phyloP scores from a whole-genome alignment of 148 eudicot genomes.

The Fagopyrum esculentum region DNA sequence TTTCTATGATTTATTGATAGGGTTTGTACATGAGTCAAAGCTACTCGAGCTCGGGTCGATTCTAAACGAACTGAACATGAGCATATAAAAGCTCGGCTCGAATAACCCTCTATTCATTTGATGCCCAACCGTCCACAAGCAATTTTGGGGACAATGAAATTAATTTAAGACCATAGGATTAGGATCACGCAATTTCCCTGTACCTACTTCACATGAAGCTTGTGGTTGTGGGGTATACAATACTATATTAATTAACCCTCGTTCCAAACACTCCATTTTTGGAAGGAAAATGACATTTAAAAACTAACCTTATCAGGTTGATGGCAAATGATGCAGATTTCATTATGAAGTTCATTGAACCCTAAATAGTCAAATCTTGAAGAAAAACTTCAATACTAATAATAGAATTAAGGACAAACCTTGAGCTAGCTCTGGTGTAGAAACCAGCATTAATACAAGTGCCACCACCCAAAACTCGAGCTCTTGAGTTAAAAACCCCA shows the following conservation, averaged over 20 bases:
- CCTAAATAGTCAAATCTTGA: not conserved
- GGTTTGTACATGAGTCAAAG: too few relatives aligned
- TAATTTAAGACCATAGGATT: not conserved
- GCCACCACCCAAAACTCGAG: slow-evolving; percentile 86
- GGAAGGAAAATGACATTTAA: not conserved
- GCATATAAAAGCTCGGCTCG: too few relatives aligned
- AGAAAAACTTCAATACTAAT: not conserved
- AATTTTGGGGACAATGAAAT: not conserved
- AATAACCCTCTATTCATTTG: not conserved
- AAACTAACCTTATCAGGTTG: not conserved
- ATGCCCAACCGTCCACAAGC: not conserved
- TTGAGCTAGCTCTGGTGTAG: slow-evolving; percentile 80
- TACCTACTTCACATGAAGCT: not conserved
- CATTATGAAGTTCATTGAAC: not conserved
- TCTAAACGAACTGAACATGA: too few relatives aligned
- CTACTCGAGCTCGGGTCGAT: too few relatives aligned
- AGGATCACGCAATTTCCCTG: not conserved
- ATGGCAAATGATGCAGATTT: not conserved
- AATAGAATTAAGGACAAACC: slow-evolving; percentile 29
- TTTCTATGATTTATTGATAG: not conserved
- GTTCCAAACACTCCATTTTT: not conserved
- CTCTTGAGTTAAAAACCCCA: slow-evolving; percentile 81
- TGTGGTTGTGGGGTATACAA: not conserved
- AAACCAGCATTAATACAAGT: slow-evolving; percentile 90
- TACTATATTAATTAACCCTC: not conserved